phyloP scores from a whole-genome alignment of 2,329 filamentous ascomycete genomes.

The Decorospora gaudefroyi region DNA sequence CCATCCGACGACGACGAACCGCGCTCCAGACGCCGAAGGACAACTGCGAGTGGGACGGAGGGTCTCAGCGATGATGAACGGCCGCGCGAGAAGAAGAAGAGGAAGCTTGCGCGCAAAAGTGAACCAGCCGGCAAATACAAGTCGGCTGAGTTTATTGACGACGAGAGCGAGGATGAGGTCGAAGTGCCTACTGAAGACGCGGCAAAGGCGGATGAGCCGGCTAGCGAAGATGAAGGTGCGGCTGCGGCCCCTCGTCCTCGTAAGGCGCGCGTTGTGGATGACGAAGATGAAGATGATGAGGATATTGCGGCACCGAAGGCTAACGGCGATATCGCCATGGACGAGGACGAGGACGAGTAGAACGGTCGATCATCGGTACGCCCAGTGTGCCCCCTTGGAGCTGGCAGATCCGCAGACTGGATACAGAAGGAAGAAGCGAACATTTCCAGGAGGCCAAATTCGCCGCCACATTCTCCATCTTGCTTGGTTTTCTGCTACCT shows the following conservation, averaged over 20 bases:
- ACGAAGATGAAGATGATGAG: constrained; percentile 42
- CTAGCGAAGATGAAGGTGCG: constrained; percentile 32
- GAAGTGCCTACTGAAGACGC: constrained; percentile 24
- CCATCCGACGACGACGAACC: constrained; percentile 46
- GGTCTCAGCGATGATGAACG: constrained; percentile 62
- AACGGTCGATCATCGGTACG: background rate
- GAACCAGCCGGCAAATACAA: constrained; percentile 70
- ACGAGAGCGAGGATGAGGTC: constrained; percentile 58
- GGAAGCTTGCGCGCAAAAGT: constrained; percentile 62
- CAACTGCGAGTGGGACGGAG: constrained; percentile 47
- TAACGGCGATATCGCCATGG: constrained; percentile 32
- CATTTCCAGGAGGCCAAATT: too few species aligned
- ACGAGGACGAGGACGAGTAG: constrained; percentile 42
- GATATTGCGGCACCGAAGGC: constrained; percentile 27
- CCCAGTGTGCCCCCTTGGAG: too few species aligned
- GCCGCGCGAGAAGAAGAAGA: constrained; percentile 65
- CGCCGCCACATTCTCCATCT: too few species aligned
- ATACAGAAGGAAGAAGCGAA: too few species aligned
- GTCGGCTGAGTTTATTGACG: constrained; percentile 80
- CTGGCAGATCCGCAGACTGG: too few species aligned
- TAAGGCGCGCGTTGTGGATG: constrained; percentile 41
- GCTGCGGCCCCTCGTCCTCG: constrained; percentile 32
- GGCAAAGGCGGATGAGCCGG: constrained; percentile 15
- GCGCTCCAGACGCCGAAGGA: constrained; percentile 43
- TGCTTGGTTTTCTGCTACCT: constrained; percentile 7